Conservation (phyloP, 106 monocot genomes). For the Allium sativum region DNA sequence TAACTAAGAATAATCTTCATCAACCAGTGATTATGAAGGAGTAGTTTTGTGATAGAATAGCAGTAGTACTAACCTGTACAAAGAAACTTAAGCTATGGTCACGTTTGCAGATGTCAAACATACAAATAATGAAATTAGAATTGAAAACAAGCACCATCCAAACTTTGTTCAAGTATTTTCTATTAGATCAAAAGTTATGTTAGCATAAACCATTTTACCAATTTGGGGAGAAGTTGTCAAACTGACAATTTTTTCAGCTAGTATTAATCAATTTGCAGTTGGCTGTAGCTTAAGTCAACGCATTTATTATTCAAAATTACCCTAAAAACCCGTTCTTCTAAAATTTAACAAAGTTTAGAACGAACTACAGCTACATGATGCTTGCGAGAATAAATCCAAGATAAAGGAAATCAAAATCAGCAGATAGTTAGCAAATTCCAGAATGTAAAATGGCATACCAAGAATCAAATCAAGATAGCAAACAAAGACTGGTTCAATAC, state of each 20-base stretch:
- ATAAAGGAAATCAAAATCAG: background rate
- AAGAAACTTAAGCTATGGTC: background rate
- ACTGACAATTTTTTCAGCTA: too few species aligned
- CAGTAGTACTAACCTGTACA: slow-evolving; percentile 1
- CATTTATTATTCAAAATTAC: too few species aligned
- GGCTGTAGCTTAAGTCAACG: too few species aligned
- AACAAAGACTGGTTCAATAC: too few species aligned
- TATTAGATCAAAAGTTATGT: too few species aligned
- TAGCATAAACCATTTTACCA: too few species aligned
- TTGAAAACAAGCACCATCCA: background rate
- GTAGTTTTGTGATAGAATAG: background rate
- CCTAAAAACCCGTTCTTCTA: too few species aligned
- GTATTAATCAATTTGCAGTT: too few species aligned
- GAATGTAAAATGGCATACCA: background rate
- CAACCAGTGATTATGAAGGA: background rate
- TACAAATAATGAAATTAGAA: background rate
- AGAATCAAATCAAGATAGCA: background rate
- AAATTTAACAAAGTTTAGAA: too few species aligned
- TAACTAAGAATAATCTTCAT: slow-evolving; percentile 8
- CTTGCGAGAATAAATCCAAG: too few species aligned
- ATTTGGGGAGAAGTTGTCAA: too few species aligned
- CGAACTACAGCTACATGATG: too few species aligned
- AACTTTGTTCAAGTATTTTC: background rate
- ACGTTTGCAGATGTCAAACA: background rate
- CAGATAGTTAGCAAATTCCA: background rate